Base-by-base conservation (phyloP, 2,329 filamentous ascomycete genomes). In the Huntiella moniliformis region DNA sequence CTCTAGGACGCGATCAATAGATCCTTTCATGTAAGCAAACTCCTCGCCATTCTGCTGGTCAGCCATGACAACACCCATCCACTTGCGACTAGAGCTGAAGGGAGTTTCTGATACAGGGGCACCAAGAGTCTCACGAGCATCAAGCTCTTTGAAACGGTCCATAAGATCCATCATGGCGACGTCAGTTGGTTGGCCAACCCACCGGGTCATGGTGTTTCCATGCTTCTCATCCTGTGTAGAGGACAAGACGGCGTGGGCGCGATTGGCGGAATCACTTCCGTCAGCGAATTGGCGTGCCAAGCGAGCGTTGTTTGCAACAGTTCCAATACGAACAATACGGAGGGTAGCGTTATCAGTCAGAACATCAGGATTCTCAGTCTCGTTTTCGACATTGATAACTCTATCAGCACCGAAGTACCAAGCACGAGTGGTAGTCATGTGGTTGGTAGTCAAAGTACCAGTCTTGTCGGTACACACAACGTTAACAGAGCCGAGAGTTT, bases 391-490 rank as follows among this genome's bases (percentile, higher is more conserved):
- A 50, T 74, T 65, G 15, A 75, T 55, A 6, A 68, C 62, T 2
- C 62, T 61, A 13, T 65, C 61, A 13, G 73, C 71, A 52, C 86
- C 84, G 60, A 93, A 93, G 58, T 88, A 83, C 91, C 91, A 98
- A 67, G 98, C 78, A 57, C 91, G 93, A 12, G 86, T 87, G 0
- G 86, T 86, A 1, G 91, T 93, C 91, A 98, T 96, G 58, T 98
- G 91, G 58, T 96, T 98, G 58, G 87, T 86, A 0, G 91, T 98
- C 50, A 98, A 66, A 1, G 91, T 98, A 31, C 88, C 85, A 38
- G 91, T 98, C 65, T 98, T 98, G 67, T 98, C 91, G 54, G 86
- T 95, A 65, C 92, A 98, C 5, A 98, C 85, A n/a, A 98, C 87
- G 56, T 96, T 98, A 49, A 98, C 91, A n/a, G 87, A 95, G 6